Conservation (phyloP, 345 rosid genomes). For the Eucalyptus erythrocorys region DNA sequence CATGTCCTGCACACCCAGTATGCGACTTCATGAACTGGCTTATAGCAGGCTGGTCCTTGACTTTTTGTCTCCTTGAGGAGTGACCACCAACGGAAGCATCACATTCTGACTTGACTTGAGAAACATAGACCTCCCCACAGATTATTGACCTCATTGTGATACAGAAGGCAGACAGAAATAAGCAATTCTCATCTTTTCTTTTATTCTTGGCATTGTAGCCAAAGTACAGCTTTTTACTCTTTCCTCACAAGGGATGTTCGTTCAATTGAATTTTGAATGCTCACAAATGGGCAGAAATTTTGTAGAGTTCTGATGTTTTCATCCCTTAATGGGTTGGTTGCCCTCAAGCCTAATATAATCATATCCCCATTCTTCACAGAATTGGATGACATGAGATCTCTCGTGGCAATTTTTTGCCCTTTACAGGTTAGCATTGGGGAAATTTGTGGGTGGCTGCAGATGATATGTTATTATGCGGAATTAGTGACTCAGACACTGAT, state of each 20-base stretch:
- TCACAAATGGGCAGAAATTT: not conserved
- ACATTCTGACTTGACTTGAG: not conserved
- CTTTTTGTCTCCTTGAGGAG: not conserved
- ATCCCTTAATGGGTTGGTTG: not conserved
- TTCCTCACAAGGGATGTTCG: not conserved
- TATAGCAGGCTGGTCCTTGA: not conserved
- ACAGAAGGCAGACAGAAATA: not conserved
- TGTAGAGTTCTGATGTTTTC: not conserved
- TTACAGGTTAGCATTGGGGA: not conserved
- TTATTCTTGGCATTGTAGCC: not conserved
- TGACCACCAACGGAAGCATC: not conserved
- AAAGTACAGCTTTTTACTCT: not conserved
- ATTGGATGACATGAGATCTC: not conserved
- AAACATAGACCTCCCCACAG: not conserved
- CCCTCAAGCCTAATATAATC: not conserved
- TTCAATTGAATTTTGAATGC: not conserved
- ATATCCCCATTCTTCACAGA: not conserved
- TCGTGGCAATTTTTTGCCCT: not conserved
- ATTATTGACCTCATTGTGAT: not conserved
- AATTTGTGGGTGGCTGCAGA: not conserved
- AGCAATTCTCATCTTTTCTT: not conserved
- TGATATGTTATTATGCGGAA: not conserved
- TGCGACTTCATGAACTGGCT: slow-evolving; percentile 9
- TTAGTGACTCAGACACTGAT: not conserved
- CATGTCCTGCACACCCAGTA: slow-evolving; percentile 37